phyloP scores from a whole-genome alignment of 768 basidiomycete genomes.

The Crucibulum laeve region DNA sequence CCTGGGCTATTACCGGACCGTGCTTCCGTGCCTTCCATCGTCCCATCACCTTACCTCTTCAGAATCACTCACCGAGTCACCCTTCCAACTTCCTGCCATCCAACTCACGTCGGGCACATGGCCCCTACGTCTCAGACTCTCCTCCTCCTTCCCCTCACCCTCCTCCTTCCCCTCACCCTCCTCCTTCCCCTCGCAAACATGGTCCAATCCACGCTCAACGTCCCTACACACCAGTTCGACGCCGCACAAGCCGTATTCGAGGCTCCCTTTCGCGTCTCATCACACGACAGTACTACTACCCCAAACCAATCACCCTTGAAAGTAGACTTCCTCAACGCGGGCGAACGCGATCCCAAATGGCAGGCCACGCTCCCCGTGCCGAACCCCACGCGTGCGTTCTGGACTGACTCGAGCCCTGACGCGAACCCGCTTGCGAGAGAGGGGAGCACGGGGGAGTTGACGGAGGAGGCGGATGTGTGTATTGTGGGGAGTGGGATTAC shows the following conservation, averaged over 20 bases:
- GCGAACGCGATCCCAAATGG: too few species aligned
- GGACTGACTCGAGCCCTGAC: conserved; percentile 50
- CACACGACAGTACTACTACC: too few species aligned
- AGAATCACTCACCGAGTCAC: neutral
- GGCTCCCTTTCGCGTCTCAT: neutral
- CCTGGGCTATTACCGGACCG: too few species aligned
- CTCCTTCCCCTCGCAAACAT: neutral
- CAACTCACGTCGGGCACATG: neutral
- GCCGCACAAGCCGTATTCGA: conserved; percentile 5
- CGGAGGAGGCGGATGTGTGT: conserved; percentile 61
- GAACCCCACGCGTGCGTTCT: conserved; percentile 71
- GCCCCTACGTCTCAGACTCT: neutral
- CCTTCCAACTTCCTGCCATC: neutral
- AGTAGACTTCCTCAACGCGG: too few species aligned
- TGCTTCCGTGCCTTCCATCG: neutral
- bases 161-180: neutral
- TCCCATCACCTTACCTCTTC: neutral
- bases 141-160: neutral
- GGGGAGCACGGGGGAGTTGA: conserved; percentile 62
- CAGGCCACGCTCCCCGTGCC: conserved; percentile 39
- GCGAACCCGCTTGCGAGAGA: conserved; percentile 64
- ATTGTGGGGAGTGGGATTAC: conserved; percentile 82
- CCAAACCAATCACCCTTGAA: neutral
- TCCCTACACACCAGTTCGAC: neutral
- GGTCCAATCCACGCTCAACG: neutral